Evolutionary conservation across 2,329 filamentous ascomycete species (phyloP).

Genomic region (Alternaria gaisen): DNA sequence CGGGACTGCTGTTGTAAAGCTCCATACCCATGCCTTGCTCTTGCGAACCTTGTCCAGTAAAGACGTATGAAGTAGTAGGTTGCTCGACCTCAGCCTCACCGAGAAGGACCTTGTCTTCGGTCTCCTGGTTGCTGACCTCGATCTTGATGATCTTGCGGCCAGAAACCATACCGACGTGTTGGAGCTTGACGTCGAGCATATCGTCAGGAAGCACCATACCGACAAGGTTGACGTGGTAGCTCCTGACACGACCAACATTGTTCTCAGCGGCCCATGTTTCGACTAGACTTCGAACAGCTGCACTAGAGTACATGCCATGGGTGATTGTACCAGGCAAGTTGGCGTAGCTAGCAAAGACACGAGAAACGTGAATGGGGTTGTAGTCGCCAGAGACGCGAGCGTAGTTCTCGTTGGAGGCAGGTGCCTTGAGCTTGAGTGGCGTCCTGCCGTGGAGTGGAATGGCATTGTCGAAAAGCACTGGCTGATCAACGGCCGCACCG

Average conservation of each 20-base stretch:
- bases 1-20: conserved; percentile 89
- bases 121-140: conserved; percentile 93
- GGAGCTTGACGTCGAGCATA: conserved; percentile 90
- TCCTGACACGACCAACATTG: conserved; percentile 94
- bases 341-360: conserved; percentile 95
- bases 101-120: conserved; percentile 92
- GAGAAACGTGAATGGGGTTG: conserved; percentile 98
- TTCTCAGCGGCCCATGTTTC: conserved; percentile 99
- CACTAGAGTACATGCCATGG: conserved; percentile 99
- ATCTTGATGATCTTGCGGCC: conserved; percentile 99
- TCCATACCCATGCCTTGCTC: conserved; percentile 99
- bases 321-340: conserved; percentile 97
- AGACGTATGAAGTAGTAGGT: conserved; percentile 94
- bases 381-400: conserved; percentile 97
- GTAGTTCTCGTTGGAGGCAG: conserved; percentile 96
- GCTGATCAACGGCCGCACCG: conserved; percentile 92
- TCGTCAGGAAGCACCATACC: conserved; percentile 99
- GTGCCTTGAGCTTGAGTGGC: conserved; percentile 86
- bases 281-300: conserved; percentile 91
- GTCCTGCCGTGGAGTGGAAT: conserved; percentile 95
- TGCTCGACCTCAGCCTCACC: conserved; percentile 98
- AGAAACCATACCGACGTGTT: conserved; percentile 96
- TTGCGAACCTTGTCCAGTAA: conserved; percentile 97
- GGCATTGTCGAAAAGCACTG: conserved; percentile 95
- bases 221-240: conserved; percentile 96